These are phyloP conservation scores for Canavalia ensiformis DNA, from an alignment of 306 rosid species.

Conservation along the genomic window DNA sequence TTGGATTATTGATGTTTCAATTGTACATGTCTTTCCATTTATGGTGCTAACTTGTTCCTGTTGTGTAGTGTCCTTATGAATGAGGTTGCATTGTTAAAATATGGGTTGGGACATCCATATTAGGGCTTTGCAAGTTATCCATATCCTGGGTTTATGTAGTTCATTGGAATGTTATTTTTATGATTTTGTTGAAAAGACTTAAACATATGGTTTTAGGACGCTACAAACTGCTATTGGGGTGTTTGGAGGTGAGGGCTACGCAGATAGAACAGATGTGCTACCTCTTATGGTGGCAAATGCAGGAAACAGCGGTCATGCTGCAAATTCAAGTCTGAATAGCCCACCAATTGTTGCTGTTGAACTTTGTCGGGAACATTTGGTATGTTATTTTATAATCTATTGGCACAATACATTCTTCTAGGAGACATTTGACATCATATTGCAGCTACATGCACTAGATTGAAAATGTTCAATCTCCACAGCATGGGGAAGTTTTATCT, in stretches of 20 bases:
- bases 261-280: slow-evolving; percentile 58
- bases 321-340: slow-evolving; percentile 71
- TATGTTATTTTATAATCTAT: slow-evolving; percentile 44
- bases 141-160: slow-evolving; percentile 12
- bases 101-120: slow-evolving; percentile 2
- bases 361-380: slow-evolving; percentile 89
- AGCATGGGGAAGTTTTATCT: slow-evolving; percentile 4
- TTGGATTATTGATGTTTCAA: slow-evolving; percentile 1
- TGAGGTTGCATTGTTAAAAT: not conserved
- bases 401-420: not conserved
- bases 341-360: slow-evolving; percentile 82
- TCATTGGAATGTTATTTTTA: not conserved
- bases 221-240: slow-evolving; percentile 93
- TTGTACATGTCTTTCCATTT: not conserved
- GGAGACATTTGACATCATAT: slow-evolving; percentile 1
- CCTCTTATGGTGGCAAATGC: slow-evolving; percentile 78
- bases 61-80: not conserved
- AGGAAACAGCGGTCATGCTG: slow-evolving; percentile 68
- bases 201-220: slow-evolving; percentile 61
- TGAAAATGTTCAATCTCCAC: slow-evolving; percentile 1
- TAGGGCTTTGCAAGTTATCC: slow-evolving; percentile 14
- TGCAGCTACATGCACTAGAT: slow-evolving; percentile 10
- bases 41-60: slow-evolving; percentile 6
- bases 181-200: slow-evolving; percentile 12
- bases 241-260: slow-evolving; percentile 73